phyloP scores from a whole-genome alignment of 2,329 filamentous ascomycete genomes.

The Chrysoporthe austroafricana region DNA sequence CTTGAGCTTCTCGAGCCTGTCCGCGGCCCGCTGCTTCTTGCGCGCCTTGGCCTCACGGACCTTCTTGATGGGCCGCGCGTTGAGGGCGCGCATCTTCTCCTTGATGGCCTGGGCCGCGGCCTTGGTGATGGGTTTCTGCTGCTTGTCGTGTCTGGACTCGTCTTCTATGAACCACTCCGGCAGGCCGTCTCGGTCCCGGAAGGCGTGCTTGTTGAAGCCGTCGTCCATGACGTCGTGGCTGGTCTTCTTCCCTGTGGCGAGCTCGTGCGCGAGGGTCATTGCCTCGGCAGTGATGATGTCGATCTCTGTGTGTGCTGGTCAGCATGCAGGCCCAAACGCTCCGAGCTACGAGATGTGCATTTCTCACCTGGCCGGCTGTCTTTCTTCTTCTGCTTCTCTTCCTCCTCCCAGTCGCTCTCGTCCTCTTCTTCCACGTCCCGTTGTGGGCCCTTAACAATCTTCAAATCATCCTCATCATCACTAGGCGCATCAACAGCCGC shows the following conservation, averaged over 20 bases:
- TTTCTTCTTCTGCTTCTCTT: slow-evolving; percentile 63
- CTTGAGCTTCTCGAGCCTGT: slow-evolving; percentile 89
- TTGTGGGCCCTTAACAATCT: slow-evolving; percentile 59
- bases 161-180: slow-evolving; percentile 99
- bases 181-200: slow-evolving; percentile 87
- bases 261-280: slow-evolving; percentile 93
- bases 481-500: slow-evolving; percentile 43
- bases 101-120: slow-evolving; percentile 90
- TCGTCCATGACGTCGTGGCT: slow-evolving; percentile 84
- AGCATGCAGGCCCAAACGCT: not conserved
- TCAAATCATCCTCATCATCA: slow-evolving; percentile 53
- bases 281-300: slow-evolving; percentile 99
- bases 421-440: slow-evolving; percentile 44
- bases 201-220: slow-evolving; percentile 88
- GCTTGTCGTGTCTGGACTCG: slow-evolving; percentile 80
- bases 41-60: slow-evolving; percentile 93
- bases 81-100: slow-evolving; percentile 89
- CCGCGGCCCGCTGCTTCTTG: slow-evolving; percentile 95
- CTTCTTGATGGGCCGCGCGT: slow-evolving; percentile 98
- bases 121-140: slow-evolving; percentile 87
- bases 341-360: not conserved
- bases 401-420: slow-evolving; percentile 62
- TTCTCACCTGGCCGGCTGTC: slow-evolving; percentile 65
- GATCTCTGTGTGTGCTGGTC: slow-evolving; percentile 64
- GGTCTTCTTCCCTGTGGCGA: slow-evolving; percentile 84